Conservation (phyloP, 1,139 yeast genomes). For the Saccharomyces hybrid region DNA sequence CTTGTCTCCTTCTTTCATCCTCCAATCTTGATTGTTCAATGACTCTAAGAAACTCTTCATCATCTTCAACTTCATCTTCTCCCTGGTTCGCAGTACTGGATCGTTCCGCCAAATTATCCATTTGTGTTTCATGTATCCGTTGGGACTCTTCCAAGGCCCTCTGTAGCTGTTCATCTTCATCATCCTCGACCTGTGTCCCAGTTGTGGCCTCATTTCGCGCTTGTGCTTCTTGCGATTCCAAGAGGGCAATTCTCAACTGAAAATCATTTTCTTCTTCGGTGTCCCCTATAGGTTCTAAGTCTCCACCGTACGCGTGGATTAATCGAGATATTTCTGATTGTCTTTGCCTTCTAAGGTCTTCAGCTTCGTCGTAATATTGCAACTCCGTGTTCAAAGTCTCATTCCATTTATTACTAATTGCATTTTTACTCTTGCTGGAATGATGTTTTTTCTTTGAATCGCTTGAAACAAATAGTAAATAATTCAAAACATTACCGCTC, state of each 20-base stretch:
- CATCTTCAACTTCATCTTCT: conserved; percentile 25
- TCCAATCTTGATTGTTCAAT: conserved; percentile 33
- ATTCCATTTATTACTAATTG: conserved; percentile 26
- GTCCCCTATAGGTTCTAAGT: conserved; percentile 13
- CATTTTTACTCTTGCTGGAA: conserved; percentile 7
- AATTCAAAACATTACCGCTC: conserved; percentile 27
- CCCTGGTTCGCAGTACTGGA: not conserved
- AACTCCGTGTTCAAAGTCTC: conserved; percentile 23
- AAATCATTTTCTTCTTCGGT: conserved; percentile 36
- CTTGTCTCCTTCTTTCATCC: conserved; percentile 5
- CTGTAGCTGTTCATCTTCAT: conserved; percentile 19
- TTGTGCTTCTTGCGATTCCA: conserved; percentile 30
- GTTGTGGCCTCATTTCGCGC: conserved; percentile 5
- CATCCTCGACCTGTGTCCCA: conserved; percentile 5
- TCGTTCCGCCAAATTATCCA: conserved; percentile 25
- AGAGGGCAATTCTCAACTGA: conserved; percentile 38
- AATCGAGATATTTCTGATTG: conserved; percentile 18
- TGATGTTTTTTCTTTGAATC: not conserved
- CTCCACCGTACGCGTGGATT: conserved; percentile 29
- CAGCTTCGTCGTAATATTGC: conserved; percentile 31
- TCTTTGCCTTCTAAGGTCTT: conserved; percentile 18
- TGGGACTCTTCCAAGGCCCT: conserved; percentile 29
- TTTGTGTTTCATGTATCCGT: conserved; percentile 38
- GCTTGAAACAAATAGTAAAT: conserved; percentile 20
- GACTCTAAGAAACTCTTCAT: conserved; percentile 32